Percentiles rank a stretch among this genome's conserved stretches.
These are phyloP conservation scores for Talaromyces sp. DNA, from an alignment of 2,329 filamentous ascomycete genomes.

Conservation along the genomic window DNA sequence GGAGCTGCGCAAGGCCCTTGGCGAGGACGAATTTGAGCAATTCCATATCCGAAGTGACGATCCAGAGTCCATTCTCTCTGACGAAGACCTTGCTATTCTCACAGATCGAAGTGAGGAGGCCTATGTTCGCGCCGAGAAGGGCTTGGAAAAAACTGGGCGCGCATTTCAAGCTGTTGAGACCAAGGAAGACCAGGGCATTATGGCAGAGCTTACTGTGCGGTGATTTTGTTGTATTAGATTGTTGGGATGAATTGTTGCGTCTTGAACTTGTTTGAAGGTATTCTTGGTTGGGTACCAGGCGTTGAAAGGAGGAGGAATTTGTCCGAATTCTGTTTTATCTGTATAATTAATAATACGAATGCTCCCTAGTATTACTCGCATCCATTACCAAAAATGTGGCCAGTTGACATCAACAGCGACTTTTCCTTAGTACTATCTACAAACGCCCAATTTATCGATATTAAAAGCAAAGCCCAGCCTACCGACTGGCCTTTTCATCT, in stretches of 20 bases:
- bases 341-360: neutral
- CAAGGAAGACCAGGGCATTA: conserved; percentile 40
- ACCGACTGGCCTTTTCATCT: conserved; percentile 63
- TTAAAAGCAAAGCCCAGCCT: conserved; percentile 6
- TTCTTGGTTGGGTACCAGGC: neutral
- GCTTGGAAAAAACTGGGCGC: conserved; percentile 53
- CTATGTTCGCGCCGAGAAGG: conserved; percentile 69
- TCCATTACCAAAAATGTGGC: neutral
- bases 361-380: neutral
- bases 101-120: conserved; percentile 68
- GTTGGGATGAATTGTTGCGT: neutral
- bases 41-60: conserved; percentile 47
- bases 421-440: conserved; percentile 8
- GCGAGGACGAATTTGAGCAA: conserved; percentile 67
- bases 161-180: conserved; percentile 76
- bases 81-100: conserved; percentile 69
- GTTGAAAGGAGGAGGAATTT: neutral
- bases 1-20: conserved; percentile 57
- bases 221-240: neutral
- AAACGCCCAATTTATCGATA: neutral
- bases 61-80: conserved; percentile 62
- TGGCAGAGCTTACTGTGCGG: conserved; percentile 21
- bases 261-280: neutral
- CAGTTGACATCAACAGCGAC: neutral
- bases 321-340: neutral